Percentiles rank a stretch among this genome's conserved stretches.
Evolutionary conservation across 768 basidiomycete genomes (phyloP).

Genomic region (Trametes gibbosa): DNA sequence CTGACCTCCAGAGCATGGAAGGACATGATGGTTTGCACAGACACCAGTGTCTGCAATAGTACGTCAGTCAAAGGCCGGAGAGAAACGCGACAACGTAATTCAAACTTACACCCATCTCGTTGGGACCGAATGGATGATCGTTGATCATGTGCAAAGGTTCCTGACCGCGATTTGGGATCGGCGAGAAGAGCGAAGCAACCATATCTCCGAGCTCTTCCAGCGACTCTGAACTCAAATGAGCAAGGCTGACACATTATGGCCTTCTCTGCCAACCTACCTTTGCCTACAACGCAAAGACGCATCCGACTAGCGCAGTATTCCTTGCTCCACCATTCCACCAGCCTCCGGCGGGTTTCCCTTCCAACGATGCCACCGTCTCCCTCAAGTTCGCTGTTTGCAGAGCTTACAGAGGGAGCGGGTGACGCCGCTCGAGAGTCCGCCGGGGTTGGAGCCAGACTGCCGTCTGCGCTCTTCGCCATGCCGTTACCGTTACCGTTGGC

Average conservation of each 20-base stretch:
- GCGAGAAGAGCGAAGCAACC: slow-evolving; percentile 66
- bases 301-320: slow-evolving; percentile 84
- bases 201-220: slow-evolving; percentile 67
- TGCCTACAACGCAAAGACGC: slow-evolving; percentile 76
- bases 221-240: slow-evolving; percentile 49
- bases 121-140: slow-evolving; percentile 74
- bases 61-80: neutral
- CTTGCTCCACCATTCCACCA: slow-evolving; percentile 81
- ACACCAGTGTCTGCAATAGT: slow-evolving; percentile 66
- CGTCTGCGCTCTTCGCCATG: slow-evolving; percentile 27
- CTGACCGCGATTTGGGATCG: slow-evolving; percentile 60
- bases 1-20: slow-evolving; percentile 81
- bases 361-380: slow-evolving; percentile 77
- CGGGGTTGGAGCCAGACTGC: slow-evolving; percentile 33
- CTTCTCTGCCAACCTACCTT: slow-evolving; percentile 43
- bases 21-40: slow-evolving; percentile 85
- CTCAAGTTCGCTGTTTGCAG: slow-evolving; percentile 55
- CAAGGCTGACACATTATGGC: neutral
- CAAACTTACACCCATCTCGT: slow-evolving; percentile 65
- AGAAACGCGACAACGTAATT: neutral
- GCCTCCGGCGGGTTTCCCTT: slow-evolving; percentile 71
- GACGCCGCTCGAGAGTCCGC: slow-evolving; percentile 56
- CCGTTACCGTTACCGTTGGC: slow-evolving; percentile 21
- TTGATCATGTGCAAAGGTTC: slow-evolving; percentile 59
- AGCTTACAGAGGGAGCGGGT: slow-evolving; percentile 55